Evolutionary conservation across 768 basidiomycete genomes (phyloP), one percentile per base, ranked within the genome.

Genomic region (Ramaria sp.): DNA sequence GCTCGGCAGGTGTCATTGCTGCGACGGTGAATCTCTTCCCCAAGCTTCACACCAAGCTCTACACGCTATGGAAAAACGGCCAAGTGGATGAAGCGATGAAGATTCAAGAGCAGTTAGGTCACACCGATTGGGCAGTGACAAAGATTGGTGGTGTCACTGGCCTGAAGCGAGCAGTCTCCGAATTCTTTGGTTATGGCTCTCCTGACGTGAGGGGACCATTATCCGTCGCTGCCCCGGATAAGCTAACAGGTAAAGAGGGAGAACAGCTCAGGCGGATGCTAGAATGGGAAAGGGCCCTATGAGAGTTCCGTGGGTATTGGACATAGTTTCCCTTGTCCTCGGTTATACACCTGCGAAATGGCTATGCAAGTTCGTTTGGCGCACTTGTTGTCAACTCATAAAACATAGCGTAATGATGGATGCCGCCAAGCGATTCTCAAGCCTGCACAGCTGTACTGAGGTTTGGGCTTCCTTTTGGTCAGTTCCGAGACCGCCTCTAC

Each of bases 121-220:
- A 85, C 61, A 81, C 77, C 3, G 86, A 88, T 64, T 83, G 81
- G 78, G 82, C 82, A 15, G 68, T 74, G 22, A 73, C 75, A 30
- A 82, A 79, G 64, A 68, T 84, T 15, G 84, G 86, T 13, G 84
- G 84, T 1, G 82, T 88, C 45, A 78, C 78, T 3, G 85, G 81
- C 4, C 73, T 86, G 63, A 87, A 88, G 68, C 75, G 79, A 2
- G 69, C 86, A 41, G 72, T 85, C n/a, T 67, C 76, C 31, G 75
- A 74, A 63, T 73, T 81, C 59, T 87, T 85, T 67, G 83, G 78
- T 4, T 86, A 87, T 60, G 86, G 86, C 27, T 65, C 69, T 11
- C 62, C 70, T 15, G 54, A 59, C 17, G 80, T 83, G 42, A 70
- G 82, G 42, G 71, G 74, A 5, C 81, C 81, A 1, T 66, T 83